Percentiles rank a stretch among this genome's conserved stretches.
phyloP scores from a whole-genome alignment of 768 basidiomycete genomes.

The Pholiota conissans region DNA sequence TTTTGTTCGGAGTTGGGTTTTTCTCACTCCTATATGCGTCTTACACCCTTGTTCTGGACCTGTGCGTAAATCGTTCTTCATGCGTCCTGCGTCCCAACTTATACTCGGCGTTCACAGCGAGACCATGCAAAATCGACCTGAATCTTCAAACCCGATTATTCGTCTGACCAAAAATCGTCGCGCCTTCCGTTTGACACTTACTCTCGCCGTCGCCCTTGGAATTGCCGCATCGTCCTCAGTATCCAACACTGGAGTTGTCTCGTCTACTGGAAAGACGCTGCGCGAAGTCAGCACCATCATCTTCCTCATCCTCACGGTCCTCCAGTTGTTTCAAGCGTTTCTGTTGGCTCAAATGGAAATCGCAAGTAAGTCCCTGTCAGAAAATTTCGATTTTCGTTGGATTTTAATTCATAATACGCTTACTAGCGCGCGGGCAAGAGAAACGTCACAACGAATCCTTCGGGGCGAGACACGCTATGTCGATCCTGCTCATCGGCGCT shows the following conservation, averaged over 20 bases:
- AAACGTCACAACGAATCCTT: slow-evolving; percentile 11
- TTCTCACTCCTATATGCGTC: slow-evolving; percentile 42
- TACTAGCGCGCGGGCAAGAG: not conserved
- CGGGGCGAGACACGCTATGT: slow-evolving; percentile 29
- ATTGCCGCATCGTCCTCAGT: slow-evolving; percentile 18
- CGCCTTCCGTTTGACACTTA: slow-evolving; percentile 29
- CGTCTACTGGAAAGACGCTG: slow-evolving; percentile 21
- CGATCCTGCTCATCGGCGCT: slow-evolving; percentile 32
- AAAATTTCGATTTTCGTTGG: too few relatives aligned
- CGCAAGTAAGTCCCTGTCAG: slow-evolving; percentile 10
- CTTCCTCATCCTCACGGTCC: slow-evolving; percentile 35
- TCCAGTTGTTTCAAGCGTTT: slow-evolving; percentile 32
- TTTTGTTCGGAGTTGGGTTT: slow-evolving; percentile 42
- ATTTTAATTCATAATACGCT: too few relatives aligned
- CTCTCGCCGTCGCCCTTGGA: slow-evolving; percentile 32
- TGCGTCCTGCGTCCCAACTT: not conserved
- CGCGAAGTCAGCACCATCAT: slow-evolving; percentile 34
- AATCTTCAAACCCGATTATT: slow-evolving; percentile 16
- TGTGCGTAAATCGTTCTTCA: slow-evolving; percentile 26
- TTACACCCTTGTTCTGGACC: slow-evolving; percentile 40
- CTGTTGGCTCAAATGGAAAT: slow-evolving; percentile 24
- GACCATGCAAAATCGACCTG: slow-evolving; percentile 12
- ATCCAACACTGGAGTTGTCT: slow-evolving; percentile 3
- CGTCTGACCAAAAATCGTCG: slow-evolving; percentile 28
- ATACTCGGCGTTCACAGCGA: slow-evolving; percentile 16